Evolutionary conservation across 2,329 filamentous ascomycete species (phyloP).

Genomic region (Ceratocystis harringtonii): DNA sequence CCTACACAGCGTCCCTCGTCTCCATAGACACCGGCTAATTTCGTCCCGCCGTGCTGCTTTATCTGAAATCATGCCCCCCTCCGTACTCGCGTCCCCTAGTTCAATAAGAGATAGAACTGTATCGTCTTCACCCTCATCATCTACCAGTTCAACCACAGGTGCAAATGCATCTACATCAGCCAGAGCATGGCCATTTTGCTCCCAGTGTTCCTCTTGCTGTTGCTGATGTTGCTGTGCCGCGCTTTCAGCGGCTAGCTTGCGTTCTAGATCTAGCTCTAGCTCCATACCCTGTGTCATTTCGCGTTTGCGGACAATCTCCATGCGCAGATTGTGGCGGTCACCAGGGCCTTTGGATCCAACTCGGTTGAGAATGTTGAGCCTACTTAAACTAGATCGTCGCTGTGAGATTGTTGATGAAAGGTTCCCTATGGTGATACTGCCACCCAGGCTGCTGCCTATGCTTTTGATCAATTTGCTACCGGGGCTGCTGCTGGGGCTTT

Average conservation of each 20-base stretch:
- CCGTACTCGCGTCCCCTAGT: neutral
- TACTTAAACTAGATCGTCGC: neutral
- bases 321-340: constrained; percentile 8
- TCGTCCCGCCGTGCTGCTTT: neutral
- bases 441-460: neutral
- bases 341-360: neutral
- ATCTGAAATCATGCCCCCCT: neutral
- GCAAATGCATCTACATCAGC: constrained; percentile 2
- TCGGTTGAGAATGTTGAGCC: neutral
- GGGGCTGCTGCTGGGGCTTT: neutral
- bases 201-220: neutral
- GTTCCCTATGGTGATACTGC: neutral
- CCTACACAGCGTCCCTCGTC: neutral
- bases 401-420: neutral
- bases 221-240: constrained; percentile 5
- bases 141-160: neutral
- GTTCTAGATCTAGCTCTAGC: constrained; percentile 9
- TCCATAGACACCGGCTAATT: neutral
- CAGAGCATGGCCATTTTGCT: neutral
- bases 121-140: neutral
- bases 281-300: constrained; percentile 7
- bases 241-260: constrained; percentile 8
- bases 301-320: constrained; percentile 12
- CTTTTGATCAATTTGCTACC: neutral
- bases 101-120: neutral